Conservation (phyloP, 306 rosid genomes). For the Fragaria ananassa region DNA sequence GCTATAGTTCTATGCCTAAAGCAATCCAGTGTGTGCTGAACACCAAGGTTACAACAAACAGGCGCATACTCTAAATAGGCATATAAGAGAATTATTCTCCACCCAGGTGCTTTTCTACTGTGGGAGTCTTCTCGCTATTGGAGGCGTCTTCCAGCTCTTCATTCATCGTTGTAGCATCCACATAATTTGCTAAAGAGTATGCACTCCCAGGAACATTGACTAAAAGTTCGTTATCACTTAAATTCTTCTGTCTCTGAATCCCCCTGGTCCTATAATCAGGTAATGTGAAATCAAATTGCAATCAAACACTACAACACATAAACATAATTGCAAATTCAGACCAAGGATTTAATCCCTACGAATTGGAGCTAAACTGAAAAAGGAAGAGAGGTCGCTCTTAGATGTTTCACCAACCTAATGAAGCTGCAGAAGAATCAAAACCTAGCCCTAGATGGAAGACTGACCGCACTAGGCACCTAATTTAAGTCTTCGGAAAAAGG, state of each 20-base stretch:
- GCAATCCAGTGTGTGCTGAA: neutral
- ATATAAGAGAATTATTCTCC: neutral
- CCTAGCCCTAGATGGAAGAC: neutral
- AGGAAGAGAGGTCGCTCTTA: neutral
- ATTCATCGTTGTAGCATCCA: conserved; percentile 28
- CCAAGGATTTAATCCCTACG: neutral
- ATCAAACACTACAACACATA: neutral
- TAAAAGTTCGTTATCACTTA: conserved; percentile 54
- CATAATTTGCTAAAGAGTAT: conserved; percentile 43
- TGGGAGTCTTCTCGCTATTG: conserved; percentile 3
- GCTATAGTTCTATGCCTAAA: neutral
- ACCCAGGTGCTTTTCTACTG: neutral
- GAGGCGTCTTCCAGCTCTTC: conserved; percentile 26
- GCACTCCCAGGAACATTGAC: conserved; percentile 93
- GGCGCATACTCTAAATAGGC: neutral
- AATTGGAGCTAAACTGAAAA: neutral
- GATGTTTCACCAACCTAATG: neutral
- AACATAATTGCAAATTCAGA: neutral
- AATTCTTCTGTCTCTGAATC: conserved; percentile 31
- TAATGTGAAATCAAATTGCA: conserved; percentile 1
- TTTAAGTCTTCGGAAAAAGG: too few species aligned
- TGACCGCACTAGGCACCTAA: neutral
- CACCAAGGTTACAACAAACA: neutral
- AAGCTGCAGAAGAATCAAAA: neutral
- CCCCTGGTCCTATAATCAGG: conserved; percentile 41